Percentiles rank a stretch among this genome's conserved stretches.
Evolutionary conservation across 495 filamentous ascomycete genomes (phyloP).

Genomic region (Penicillium odoratum): DNA sequence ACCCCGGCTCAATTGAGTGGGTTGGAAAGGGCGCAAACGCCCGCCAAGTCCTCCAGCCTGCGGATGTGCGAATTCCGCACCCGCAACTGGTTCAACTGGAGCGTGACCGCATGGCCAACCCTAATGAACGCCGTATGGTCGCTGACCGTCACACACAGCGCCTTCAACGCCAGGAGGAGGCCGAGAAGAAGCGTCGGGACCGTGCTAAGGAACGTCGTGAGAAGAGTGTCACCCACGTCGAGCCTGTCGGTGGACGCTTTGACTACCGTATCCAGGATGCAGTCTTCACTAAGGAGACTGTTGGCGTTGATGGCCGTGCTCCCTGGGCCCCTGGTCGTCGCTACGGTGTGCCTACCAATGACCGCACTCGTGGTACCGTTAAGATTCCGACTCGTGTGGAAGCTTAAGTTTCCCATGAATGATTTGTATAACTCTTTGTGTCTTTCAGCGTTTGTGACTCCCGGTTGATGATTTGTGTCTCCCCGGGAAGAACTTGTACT

Average conservation of each 20-base stretch:
- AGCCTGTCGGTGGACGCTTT: constrained; percentile 61
- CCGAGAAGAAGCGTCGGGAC: constrained; percentile 38
- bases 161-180: constrained; percentile 43
- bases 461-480: constrained; percentile 9
- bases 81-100: constrained; percentile 75
- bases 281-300: constrained; percentile 54
- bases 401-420: constrained; percentile 25
- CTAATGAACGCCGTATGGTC: constrained; percentile 34
- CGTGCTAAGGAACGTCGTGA: constrained; percentile 41
- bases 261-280: constrained; percentile 78
- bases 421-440: background rate
- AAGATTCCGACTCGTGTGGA: constrained; percentile 70
- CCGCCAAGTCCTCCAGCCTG: constrained; percentile 65
- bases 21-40: constrained; percentile 45
- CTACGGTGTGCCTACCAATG: constrained; percentile 68
- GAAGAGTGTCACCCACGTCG: constrained; percentile 39
- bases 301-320: constrained; percentile 59
- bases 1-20: constrained; percentile 34
- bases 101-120: constrained; percentile 29
- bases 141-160: constrained; percentile 41
- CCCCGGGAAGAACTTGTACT: constrained; percentile 14
- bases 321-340: constrained; percentile 58
- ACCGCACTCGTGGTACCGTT: constrained; percentile 69
- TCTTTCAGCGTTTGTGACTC: constrained; percentile 1
- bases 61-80: constrained; percentile 85